Evolutionary conservation across 2,329 filamentous ascomycete species (phyloP).

Genomic region (Balansia obtecta): DNA sequence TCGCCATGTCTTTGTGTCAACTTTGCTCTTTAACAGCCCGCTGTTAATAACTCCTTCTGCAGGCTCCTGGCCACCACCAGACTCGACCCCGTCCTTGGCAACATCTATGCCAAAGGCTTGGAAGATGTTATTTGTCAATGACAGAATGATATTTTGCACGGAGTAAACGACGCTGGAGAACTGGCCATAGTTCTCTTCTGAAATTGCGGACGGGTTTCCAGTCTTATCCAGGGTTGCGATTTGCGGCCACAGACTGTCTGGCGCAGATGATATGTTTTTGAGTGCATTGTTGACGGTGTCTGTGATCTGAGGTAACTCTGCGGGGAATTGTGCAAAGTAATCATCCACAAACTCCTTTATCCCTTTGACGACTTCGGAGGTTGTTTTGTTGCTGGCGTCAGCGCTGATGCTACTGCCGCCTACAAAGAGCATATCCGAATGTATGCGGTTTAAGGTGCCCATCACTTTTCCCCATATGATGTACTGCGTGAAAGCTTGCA

Average conservation of each 20-base stretch:
- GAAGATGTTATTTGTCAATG: conserved; percentile 19
- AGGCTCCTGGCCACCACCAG: background rate
- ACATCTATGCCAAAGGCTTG: conserved; percentile 20
- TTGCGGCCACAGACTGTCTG: conserved; percentile 16
- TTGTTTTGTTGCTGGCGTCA: background rate
- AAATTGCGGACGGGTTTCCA: conserved; percentile 1
- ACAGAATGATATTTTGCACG: conserved; percentile 7
- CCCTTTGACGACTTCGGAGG: background rate
- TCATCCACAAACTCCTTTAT: conserved; percentile 9
- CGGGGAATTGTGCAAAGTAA: conserved; percentile 17
- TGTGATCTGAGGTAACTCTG: conserved; percentile 12
- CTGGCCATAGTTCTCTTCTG: conserved; percentile 1
- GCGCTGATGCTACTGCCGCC: background rate
- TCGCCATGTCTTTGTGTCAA: conserved; percentile 8
- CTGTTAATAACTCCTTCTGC: background rate
- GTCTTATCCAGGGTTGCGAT: conserved; percentile 7
- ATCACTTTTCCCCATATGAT: conserved; percentile 31
- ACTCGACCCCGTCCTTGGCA: conserved; percentile 4
- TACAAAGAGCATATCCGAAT: conserved; percentile 6
- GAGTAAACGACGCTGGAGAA: conserved; percentile 4
- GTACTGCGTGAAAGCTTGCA: conserved; percentile 50
- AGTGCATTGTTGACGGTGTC: conserved; percentile 14
- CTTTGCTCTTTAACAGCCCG: conserved; percentile 7
- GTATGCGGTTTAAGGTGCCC: conserved; percentile 15
- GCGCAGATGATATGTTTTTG: conserved; percentile 15